These are phyloP conservation scores for Ophiognomonia clavigignenti-juglandacearum DNA, from an alignment of 2,329 filamentous ascomycete species.

Conservation along the genomic window DNA sequence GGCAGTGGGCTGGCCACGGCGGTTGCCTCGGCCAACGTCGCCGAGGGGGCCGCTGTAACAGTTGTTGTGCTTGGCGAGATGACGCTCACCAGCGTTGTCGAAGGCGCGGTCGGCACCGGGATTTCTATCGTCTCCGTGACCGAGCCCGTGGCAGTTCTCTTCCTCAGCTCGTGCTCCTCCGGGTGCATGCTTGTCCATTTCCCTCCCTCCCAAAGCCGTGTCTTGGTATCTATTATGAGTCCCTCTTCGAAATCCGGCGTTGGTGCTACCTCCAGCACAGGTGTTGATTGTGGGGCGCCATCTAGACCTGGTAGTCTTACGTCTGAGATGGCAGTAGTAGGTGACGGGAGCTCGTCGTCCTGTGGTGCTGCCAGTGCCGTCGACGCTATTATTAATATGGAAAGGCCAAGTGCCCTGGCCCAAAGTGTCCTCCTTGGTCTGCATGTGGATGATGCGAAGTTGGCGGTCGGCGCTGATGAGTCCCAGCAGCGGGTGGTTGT, in stretches of 20 bases:
- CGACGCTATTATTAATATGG: slow-evolving; percentile 21
- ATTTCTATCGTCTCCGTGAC: slow-evolving; percentile 26
- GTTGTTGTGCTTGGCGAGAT: slow-evolving; percentile 21
- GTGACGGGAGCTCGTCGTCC: slow-evolving; percentile 17
- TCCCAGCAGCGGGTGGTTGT: slow-evolving; percentile 9
- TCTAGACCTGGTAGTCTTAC: slow-evolving; percentile 13
- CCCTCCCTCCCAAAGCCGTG: slow-evolving; percentile 27
- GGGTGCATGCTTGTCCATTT: slow-evolving; percentile 33
- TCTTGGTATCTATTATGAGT: slow-evolving; percentile 31
- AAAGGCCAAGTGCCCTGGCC: slow-evolving; percentile 18
- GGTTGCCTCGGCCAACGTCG: slow-evolving; percentile 24
- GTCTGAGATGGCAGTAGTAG: slow-evolving; percentile 21
- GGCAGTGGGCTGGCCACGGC: slow-evolving; percentile 43
- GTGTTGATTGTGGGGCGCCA: background rate
- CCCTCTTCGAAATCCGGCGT: slow-evolving; percentile 25
- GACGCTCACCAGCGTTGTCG: no score
- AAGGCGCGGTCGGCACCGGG: slow-evolving; percentile 24
- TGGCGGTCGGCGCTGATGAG: background rate
- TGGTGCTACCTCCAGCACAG: slow-evolving; percentile 19
- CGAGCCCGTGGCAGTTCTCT: slow-evolving; percentile 10
- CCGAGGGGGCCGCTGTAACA: slow-evolving; percentile 11
- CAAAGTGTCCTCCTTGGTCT: slow-evolving; percentile 24
- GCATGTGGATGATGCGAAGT: background rate
- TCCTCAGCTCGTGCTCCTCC: slow-evolving; percentile 25
- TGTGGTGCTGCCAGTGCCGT: slow-evolving; percentile 21